These are phyloP conservation scores for Annulohypoxylon truncatum DNA, from an alignment of 2,329 filamentous ascomycete species.

Conservation along the genomic window DNA sequence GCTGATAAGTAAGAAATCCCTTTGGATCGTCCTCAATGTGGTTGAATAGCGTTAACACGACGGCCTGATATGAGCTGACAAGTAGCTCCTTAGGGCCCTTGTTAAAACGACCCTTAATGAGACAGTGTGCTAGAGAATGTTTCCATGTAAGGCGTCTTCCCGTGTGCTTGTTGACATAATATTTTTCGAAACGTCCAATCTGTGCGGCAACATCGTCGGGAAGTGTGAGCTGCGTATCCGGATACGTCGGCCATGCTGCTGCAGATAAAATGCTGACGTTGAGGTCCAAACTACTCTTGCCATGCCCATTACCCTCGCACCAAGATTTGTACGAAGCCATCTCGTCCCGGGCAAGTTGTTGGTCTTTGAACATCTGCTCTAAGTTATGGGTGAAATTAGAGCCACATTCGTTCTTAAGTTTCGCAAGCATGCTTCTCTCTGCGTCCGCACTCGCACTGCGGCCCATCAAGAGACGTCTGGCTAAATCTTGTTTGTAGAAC, in stretches of 20 bases:
- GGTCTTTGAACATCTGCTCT: slow-evolving; percentile 99
- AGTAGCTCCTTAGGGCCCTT: slow-evolving; percentile 87
- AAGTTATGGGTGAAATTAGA: slow-evolving; percentile 95
- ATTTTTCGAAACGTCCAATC: slow-evolving; percentile 82
- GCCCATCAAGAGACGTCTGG: slow-evolving; percentile 88
- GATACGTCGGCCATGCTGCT: slow-evolving; percentile 92
- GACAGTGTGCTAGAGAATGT: slow-evolving; percentile 90
- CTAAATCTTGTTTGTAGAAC: slow-evolving; percentile 98
- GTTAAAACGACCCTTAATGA: slow-evolving; percentile 82
- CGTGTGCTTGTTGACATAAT: slow-evolving; percentile 91
- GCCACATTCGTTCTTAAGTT: slow-evolving; percentile 92
- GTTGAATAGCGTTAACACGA: slow-evolving; percentile 93
- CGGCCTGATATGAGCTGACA: slow-evolving; percentile 91
- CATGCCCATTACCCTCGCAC: slow-evolving; percentile 60
- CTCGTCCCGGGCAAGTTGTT: slow-evolving; percentile 91
- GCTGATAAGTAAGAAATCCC: slow-evolving; percentile 76
- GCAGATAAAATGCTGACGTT: slow-evolving; percentile 91
- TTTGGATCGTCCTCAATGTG: slow-evolving; percentile 63
- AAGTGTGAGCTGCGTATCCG: slow-evolving; percentile 77
- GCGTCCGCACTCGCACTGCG: slow-evolving; percentile 94
- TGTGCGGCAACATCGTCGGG: slow-evolving; percentile 80
- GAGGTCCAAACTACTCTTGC: slow-evolving; percentile 72
- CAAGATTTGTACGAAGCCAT: slow-evolving; percentile 87
- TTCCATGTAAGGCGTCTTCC: slow-evolving; percentile 92
- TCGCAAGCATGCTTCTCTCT: slow-evolving; percentile 92